Percentiles rank a stretch among this genome's conserved stretches.
Conservation (phyloP, 1,284 basidiomycete species). For the Fistulina hepatica region DNA sequence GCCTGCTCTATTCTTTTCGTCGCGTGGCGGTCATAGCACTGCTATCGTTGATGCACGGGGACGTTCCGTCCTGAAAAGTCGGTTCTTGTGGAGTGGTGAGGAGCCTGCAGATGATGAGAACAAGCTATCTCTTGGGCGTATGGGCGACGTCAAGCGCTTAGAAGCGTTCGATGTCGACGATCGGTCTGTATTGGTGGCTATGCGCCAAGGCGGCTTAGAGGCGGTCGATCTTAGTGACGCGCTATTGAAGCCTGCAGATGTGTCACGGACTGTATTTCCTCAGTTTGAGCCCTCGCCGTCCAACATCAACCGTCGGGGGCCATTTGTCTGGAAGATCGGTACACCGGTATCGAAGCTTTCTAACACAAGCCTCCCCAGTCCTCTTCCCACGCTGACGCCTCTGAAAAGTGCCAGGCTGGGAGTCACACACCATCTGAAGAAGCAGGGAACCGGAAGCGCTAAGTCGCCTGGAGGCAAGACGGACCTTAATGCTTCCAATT, state of each 20-base stretch:
- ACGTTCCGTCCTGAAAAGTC: conserved; percentile 67
- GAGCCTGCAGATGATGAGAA: conserved; percentile 40
- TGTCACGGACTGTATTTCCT: conserved; percentile 57
- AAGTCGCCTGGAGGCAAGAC: conserved; percentile 37
- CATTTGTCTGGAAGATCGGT: conserved; percentile 73
- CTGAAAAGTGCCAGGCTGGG: conserved; percentile 21
- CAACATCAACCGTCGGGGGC: conserved; percentile 51
- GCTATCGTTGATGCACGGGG: conserved; percentile 77
- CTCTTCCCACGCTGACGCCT: conserved; percentile 26
- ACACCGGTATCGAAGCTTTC: conserved; percentile 43
- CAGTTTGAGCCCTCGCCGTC: conserved; percentile 51
- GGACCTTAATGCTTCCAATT: conserved; percentile 41
- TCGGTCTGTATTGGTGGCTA: conserved; percentile 64
- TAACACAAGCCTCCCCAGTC: conserved; percentile 10
- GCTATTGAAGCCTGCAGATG: conserved; percentile 61
- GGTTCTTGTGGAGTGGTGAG: conserved; percentile 66
- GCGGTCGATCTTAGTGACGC: conserved; percentile 69
- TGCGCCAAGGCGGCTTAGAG: conserved; percentile 74
- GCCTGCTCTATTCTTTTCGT: conserved; percentile 78
- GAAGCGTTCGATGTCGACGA: conserved; percentile 68
- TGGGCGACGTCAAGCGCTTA: conserved; percentile 70
- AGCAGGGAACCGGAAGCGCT: conserved; percentile 12
- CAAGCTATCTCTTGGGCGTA: conserved; percentile 28
- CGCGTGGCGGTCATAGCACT: conserved; percentile 74
- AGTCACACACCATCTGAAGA: conserved; percentile 43